Evolutionary conservation across 2,329 filamentous ascomycete genomes (phyloP).

Genomic region (Monosporascus sp.): DNA sequence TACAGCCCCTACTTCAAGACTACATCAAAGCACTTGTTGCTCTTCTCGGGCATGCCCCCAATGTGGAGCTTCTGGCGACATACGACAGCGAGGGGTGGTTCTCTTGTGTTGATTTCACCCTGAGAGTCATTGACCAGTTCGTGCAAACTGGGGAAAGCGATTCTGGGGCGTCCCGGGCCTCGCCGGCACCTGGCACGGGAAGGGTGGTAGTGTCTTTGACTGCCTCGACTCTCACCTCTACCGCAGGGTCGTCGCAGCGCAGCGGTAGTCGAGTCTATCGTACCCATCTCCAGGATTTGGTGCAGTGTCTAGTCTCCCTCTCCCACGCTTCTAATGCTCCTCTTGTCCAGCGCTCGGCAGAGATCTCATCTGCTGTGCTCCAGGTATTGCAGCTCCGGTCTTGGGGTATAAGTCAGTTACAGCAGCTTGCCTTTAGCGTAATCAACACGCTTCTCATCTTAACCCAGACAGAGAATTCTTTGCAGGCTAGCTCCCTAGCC

Average conservation of each 20-base stretch:
- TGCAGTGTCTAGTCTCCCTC: constrained; percentile 62
- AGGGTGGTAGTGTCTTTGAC: constrained; percentile 20
- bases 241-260: constrained; percentile 15
- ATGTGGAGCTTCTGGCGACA: constrained; percentile 71
- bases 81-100: constrained; percentile 59
- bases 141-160: constrained; percentile 37
- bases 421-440: constrained; percentile 68
- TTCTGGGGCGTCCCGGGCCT: constrained; percentile 34
- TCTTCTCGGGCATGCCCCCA: constrained; percentile 66
- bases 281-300: constrained; percentile 44
- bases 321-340: constrained; percentile 64
- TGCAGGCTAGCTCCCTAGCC: constrained; percentile 55
- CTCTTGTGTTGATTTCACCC: constrained; percentile 64
- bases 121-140: constrained; percentile 53
- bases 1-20: constrained; percentile 65
- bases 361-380: constrained; percentile 51
- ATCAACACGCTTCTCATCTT: constrained; percentile 66
- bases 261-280: constrained; percentile 23
- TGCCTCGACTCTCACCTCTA: constrained; percentile 27
- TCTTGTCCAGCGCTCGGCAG: constrained; percentile 48
- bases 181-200: constrained; percentile 37
- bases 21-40: constrained; percentile 72
- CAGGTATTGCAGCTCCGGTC: constrained; percentile 56
- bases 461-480: constrained; percentile 62
- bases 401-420: constrained; percentile 55